Percentiles rank a stretch among this genome's conserved stretches.
phyloP scores from a whole-genome alignment of 1,139 yeast species.

The Suhomyces kunorum region DNA sequence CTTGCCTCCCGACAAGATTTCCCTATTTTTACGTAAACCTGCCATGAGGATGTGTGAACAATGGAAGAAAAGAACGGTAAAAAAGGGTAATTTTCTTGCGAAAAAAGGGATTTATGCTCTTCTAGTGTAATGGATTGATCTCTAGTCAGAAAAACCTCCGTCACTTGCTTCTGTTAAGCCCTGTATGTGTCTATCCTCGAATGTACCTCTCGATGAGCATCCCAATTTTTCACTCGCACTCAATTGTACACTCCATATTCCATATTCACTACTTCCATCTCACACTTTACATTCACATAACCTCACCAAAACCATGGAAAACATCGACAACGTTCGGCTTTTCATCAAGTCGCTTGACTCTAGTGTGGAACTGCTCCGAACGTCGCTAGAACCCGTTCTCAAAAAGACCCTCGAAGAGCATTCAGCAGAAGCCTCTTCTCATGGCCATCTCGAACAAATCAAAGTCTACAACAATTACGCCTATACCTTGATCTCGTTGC shows the following conservation, averaged over 20 bases:
- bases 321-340: slow-evolving; percentile 34
- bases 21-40: slow-evolving; percentile 58
- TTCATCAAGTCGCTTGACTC: slow-evolving; percentile 32
- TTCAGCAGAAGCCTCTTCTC: slow-evolving; percentile 23
- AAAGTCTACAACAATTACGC: slow-evolving; percentile 42
- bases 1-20: slow-evolving; percentile 85
- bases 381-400: slow-evolving; percentile 35
- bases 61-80: not conserved
- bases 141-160: too few relatives aligned
- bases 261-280: too few relatives aligned
- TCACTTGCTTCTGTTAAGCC: too few relatives aligned
- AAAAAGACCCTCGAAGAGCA: slow-evolving; percentile 38
- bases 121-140: not conserved
- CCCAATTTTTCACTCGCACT: slow-evolving; percentile 15
- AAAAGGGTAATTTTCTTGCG: too few relatives aligned
- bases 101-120: too few relatives aligned
- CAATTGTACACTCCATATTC: slow-evolving; percentile 1
- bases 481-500: slow-evolving; percentile 47
- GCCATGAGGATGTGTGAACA: slow-evolving; percentile 15
- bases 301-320: slow-evolving; percentile 40
- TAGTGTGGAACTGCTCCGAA: slow-evolving; percentile 33
- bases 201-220: slow-evolving; percentile 12
- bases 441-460: slow-evolving; percentile 39
- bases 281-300: slow-evolving; percentile 1
- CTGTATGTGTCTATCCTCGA: too few relatives aligned